These are phyloP conservation scores for Nicotiana paniculata DNA, from an alignment of 257 asterid species.

Conservation along the genomic window DNA sequence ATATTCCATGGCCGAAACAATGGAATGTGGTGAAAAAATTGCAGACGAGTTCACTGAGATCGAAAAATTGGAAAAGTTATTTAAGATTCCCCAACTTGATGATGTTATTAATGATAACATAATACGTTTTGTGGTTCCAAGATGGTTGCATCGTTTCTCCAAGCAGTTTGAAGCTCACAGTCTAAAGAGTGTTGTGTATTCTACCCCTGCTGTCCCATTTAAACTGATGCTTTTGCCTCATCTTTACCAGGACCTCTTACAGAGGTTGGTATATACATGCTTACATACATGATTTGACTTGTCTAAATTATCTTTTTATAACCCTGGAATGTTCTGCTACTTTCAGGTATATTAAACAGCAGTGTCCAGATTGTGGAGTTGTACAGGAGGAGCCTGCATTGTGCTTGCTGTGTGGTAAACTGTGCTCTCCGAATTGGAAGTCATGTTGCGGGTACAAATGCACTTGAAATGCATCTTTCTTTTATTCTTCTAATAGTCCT, in stretches of 20 bases:
- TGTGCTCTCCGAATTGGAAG: conserved; percentile 90
- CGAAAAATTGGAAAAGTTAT: conserved; percentile 63
- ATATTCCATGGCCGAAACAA: conserved; percentile 23
- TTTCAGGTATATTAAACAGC: conserved; percentile 63
- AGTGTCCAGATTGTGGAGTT: conserved; percentile 71
- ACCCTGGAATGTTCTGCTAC: not conserved
- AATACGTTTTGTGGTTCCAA: conserved; percentile 42
- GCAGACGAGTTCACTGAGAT: conserved; percentile 57
- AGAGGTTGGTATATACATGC: conserved; percentile 45
- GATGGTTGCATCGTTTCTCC: conserved; percentile 60
- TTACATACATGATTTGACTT: not conserved
- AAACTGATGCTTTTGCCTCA: conserved; percentile 78
- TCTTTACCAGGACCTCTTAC: conserved; percentile 85
- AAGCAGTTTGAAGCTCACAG: conserved; percentile 36
- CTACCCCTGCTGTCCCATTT: conserved; percentile 76
- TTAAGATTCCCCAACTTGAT: conserved; percentile 67
- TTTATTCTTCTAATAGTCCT: not conserved
- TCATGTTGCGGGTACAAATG: conserved; percentile 78
- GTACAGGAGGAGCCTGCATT: conserved; percentile 77
- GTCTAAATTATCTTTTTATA: not conserved
- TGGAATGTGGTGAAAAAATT: conserved; percentile 23
- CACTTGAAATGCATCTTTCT: not conserved
- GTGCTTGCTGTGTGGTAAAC: conserved; percentile 84
- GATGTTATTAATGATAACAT: conserved; percentile 44
- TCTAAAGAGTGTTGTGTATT: conserved; percentile 34